phyloP scores from a whole-genome alignment of 441 rosid genomes.

The Arabidopsis lyrata region DNA sequence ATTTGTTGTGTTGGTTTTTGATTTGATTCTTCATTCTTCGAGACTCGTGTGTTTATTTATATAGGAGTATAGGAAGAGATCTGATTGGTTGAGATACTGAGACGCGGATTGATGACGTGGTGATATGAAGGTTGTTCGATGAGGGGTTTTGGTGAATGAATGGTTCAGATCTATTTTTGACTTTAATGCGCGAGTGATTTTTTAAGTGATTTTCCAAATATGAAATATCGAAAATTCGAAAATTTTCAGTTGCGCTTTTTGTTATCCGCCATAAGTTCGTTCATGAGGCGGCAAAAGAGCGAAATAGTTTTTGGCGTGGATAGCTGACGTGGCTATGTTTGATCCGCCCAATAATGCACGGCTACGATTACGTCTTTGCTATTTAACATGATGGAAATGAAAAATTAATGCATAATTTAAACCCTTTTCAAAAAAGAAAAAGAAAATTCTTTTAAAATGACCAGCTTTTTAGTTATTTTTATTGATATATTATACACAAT shows the following conservation, averaged over 20 bases:
- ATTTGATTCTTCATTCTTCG: background rate
- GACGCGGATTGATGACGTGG: conserved; percentile 34
- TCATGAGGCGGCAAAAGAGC: conserved; percentile 18
- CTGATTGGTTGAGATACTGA: conserved; percentile 13
- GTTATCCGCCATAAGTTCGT: conserved; percentile 10
- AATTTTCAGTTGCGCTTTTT: background rate
- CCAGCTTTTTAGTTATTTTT: background rate
- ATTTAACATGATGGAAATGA: background rate
- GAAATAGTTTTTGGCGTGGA: conserved; percentile 13
- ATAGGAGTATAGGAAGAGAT: background rate
- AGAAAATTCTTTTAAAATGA: too few species aligned
- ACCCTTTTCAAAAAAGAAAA: too few species aligned
- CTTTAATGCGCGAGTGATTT: background rate
- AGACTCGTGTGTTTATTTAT: background rate
- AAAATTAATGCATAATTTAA: too few species aligned
- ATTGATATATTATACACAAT: too few species aligned
- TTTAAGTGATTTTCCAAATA: too few species aligned
- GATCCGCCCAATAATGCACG: background rate
- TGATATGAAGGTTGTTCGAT: background rate
- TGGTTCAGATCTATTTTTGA: conserved; percentile 23
- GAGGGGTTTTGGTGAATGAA: background rate
- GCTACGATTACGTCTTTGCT: background rate
- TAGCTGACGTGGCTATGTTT: conserved; percentile 27
- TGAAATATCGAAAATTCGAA: conserved; percentile 9
- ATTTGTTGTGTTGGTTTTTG: background rate